Base-by-base conservation (phyloP, 2,329 filamentous ascomycete genomes). In the Juglanconis oblonga region DNA sequence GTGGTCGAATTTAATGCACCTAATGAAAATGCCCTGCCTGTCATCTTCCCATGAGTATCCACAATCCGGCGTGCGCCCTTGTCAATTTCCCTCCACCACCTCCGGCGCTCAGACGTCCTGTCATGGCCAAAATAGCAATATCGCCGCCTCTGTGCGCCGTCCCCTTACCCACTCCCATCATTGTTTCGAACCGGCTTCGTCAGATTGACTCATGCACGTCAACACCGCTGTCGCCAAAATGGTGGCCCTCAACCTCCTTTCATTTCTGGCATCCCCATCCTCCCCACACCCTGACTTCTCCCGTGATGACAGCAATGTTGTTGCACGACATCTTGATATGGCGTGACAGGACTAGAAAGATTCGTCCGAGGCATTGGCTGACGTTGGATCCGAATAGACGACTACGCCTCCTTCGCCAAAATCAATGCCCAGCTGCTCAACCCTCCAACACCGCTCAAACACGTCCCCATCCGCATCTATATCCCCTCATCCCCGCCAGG, bases 381-480 rank as follows among this genome's bases (percentile, higher is more conserved):
- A 24, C 24, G 24, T 29, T 24, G 24, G 24, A 24, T 24, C 24
- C 24, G 24, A 24, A 24, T 62, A 90, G 87, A 96, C 68, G 87
- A 97, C 73, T 87, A 90, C 67, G 66, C 78, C 8, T 79, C 87
- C 45, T 98, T 90, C 75, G 83, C 85, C 69, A 85, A 84, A 60
- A 87, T 98, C 67, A 89, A 93, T 71, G 84, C 81, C 64, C 88
- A 87, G 64, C 83, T 97, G 3, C 83, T 98, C 63, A 89, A 90
- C 68, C 84, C 89, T 3, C 87, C 91, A 1, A 84, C 86, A 6
- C 84, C 87, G 17, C 82, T 97, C 55, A 88, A 88, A 62, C 88
- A 96, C 73, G 81, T 98, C n/a, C 95, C 95, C 0, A 76, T 98
- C 44, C 88, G 93, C 57, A 77, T 98, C 57, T 99, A 97, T 74